These are phyloP conservation scores for Cadophora luteo-olivacea DNA, from an alignment of 2,329 filamentous ascomycete species.

Conservation along the genomic window DNA sequence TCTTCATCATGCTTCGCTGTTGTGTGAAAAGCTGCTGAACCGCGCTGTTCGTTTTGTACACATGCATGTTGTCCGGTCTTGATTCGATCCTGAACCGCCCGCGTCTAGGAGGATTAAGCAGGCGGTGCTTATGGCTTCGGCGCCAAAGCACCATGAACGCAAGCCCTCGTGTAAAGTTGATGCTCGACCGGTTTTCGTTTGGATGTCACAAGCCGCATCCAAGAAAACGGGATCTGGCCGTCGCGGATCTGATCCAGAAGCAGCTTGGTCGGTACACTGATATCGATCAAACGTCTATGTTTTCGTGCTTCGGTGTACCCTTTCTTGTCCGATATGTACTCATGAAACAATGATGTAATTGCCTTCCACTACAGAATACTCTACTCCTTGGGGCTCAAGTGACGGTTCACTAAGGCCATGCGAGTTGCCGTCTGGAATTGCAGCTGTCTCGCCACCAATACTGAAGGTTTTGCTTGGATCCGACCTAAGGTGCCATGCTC, in stretches of 20 bases:
- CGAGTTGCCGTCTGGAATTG: slow-evolving; percentile 14
- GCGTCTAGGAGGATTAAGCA: slow-evolving; percentile 3
- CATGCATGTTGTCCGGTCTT: slow-evolving; percentile 2
- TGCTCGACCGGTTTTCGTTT: neutral
- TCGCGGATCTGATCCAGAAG: slow-evolving; percentile 12
- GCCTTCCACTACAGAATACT: neutral
- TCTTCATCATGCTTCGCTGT: neutral
- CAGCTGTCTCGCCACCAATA: slow-evolving; percentile 1
- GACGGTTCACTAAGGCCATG: slow-evolving; percentile 1
- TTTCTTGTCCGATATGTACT: slow-evolving; percentile 8
- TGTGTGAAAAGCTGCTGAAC: slow-evolving; percentile 1
- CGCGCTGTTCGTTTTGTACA: slow-evolving; percentile 1
- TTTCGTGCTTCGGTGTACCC: slow-evolving; percentile 12
- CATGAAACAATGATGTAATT: slow-evolving; percentile 15
- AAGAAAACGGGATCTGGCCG: slow-evolving; percentile 13
- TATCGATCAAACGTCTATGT: slow-evolving; percentile 2
- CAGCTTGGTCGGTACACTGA: slow-evolving; percentile 3
- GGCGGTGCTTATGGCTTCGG: slow-evolving; percentile 1
- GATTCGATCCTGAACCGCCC: slow-evolving; percentile 17
- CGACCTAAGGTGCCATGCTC: neutral
- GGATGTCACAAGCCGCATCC: neutral
- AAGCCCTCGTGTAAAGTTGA: slow-evolving; percentile 1
- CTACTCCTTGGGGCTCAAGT: slow-evolving; percentile 10
- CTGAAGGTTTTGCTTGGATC: slow-evolving; percentile 3
- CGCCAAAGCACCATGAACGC: slow-evolving; percentile 4